Base-by-base conservation (phyloP, 2,329 filamentous ascomycete genomes). In the Sclerotinia trifoliorum region DNA sequence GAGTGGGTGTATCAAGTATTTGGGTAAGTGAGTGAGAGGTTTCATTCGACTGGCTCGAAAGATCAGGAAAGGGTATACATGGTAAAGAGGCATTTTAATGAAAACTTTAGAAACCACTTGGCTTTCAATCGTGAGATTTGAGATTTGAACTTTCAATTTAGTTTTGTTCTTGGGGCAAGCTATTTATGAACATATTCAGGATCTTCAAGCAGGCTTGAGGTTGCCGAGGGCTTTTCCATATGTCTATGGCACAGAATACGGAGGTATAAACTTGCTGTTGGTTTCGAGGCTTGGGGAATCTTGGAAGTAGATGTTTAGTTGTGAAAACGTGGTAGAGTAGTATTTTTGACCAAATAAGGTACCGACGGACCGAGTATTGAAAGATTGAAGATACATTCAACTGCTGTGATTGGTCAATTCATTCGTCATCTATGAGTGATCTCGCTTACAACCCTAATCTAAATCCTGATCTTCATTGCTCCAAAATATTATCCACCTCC, bases 381-480 rank as follows among this genome's bases (percentile, higher is more conserved):
- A 15, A 13, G 35, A 39, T 13, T 39, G 3, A 42, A 42, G 11
- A 42, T 39, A 39, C 13, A 19, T 32, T 29, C 29, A 8, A 3
- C 8, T 26, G 2, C 24, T 7, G 7, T 46, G 42, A 29, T 48
- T 60, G 42, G 57, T 8, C 5, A 48, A 29, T 32, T 3, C 2
- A 32, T 48, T 48, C 32, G 21, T 60, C 57, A 48, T 48, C 19
- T 32, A n/a, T 32, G 5, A 46, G 2, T 15, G 21, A 32, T 48
- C 48, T 61, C 57, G 57, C 57, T 61, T 61, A 61, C 42, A 32
- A 60, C 17, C 57, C 32, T 48, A 21, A 60, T 56, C 48, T 7
- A n/a, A n/a, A 48, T 32, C 24, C 8, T 8, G 42, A 60, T 60
- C 57, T 60, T 61, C 19, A 61, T 48, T n/a, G 54, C 54, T 39